These are phyloP conservation scores for Dinochytrium kinnereticum DNA, from an alignment of 371 early-diverging fungal species.

Conservation along the genomic window DNA sequence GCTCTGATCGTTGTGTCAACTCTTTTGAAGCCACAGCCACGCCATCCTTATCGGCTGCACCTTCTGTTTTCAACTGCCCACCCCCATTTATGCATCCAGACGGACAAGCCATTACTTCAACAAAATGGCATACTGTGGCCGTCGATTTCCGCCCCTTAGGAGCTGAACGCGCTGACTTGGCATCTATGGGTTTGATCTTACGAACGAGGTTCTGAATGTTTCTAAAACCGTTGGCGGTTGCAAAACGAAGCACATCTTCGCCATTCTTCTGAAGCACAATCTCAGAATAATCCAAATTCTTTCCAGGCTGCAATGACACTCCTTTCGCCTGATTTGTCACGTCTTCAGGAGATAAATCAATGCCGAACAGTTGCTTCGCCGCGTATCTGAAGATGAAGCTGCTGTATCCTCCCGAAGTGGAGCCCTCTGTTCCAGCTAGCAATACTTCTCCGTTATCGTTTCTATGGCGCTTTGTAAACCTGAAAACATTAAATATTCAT, in stretches of 20 bases:
- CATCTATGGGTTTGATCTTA: conserved; percentile 40
- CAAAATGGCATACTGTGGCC: conserved; percentile 71
- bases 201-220: conserved; percentile 96
- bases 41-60: background rate
- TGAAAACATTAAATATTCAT: conserved; percentile 30
- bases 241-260: conserved; percentile 72
- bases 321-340: conserved; percentile 42
- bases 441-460: conserved; percentile 24
- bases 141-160: background rate
- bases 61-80: conserved; percentile 71
- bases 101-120: conserved; percentile 98
- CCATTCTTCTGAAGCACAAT: conserved; percentile 34
- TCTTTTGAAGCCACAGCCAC: background rate
- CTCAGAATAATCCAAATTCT: conserved; percentile 72
- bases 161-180: conserved; percentile 14
- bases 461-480: conserved; percentile 8
- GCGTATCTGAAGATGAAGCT: conserved; percentile 85
- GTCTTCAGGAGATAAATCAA: conserved; percentile 52
- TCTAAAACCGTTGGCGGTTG: conserved; percentile 91
- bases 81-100: conserved; percentile 93
- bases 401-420: conserved; percentile 89
- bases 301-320: conserved; percentile 64
- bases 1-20: background rate
- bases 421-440: conserved; percentile 70
- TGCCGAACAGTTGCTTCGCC: conserved; percentile 75